phyloP scores from a whole-genome alignment of 2,329 filamentous ascomycete species.

The Dothideomycetes sp. region DNA sequence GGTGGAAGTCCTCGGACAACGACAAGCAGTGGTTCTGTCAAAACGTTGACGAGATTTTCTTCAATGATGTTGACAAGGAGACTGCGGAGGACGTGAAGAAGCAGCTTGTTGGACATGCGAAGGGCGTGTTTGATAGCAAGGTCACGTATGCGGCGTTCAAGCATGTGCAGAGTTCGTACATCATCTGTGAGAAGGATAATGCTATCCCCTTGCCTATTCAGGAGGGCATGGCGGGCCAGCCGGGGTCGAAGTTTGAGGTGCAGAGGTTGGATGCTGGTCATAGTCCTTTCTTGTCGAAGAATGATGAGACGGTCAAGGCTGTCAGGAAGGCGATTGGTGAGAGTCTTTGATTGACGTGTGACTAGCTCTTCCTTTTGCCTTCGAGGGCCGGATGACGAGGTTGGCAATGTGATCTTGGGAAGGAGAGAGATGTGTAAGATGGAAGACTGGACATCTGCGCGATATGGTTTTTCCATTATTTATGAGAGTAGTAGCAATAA shows the following conservation, averaged over 20 bases:
- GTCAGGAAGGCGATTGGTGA: slow-evolving; percentile 9
- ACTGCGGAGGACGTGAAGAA: slow-evolving; percentile 12
- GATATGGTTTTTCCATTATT: too few relatives aligned
- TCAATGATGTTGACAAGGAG: slow-evolving; percentile 22
- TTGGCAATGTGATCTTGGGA: too few relatives aligned
- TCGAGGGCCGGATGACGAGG: too few relatives aligned
- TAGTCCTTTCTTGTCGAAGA: slow-evolving; percentile 17
- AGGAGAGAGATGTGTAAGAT: too few relatives aligned
- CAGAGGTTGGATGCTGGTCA: slow-evolving; percentile 16
- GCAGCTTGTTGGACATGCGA: slow-evolving; percentile 19
- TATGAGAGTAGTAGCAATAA: too few relatives aligned
- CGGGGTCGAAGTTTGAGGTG: slow-evolving; percentile 11
- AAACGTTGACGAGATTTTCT: slow-evolving; percentile 7
- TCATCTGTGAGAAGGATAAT: slow-evolving; percentile 29
- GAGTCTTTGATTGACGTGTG: slow-evolving; percentile 3
- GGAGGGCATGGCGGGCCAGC: slow-evolving; percentile 23
- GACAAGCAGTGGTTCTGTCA: slow-evolving; percentile 8
- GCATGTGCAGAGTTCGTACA: slow-evolving; percentile 28
- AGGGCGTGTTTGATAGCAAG: slow-evolving; percentile 13
- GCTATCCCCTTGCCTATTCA: slow-evolving; percentile 26
- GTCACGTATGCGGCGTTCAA: slow-evolving; percentile 26
- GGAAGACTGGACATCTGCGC: too few relatives aligned
- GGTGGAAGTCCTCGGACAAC: slow-evolving; percentile 2
- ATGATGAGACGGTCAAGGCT: slow-evolving; percentile 13
- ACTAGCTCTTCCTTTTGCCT: too few relatives aligned